A percentile compares a stretch with the other conserved stretches of the same genome.
phyloP scores from a whole-genome alignment of 1,284 basidiomycete genomes.

The Rhodotorula mucilaginosa region DNA sequence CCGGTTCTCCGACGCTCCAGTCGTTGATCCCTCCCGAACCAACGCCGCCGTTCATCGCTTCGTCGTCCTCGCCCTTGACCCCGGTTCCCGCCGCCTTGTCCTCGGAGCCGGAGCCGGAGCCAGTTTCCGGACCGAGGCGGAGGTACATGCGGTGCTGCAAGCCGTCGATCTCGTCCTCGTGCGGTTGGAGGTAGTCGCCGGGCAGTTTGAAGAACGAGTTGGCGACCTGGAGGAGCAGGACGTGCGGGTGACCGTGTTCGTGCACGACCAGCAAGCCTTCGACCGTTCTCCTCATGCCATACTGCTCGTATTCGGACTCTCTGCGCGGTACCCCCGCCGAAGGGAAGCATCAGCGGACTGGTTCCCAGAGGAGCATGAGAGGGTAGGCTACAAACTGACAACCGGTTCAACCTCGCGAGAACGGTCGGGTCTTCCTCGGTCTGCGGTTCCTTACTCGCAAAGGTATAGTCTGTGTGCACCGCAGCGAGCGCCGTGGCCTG shows the following conservation, averaged over 20 bases:
- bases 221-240: constrained; percentile 95
- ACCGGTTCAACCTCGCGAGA: constrained; percentile 53
- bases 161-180: constrained; percentile 87
- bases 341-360: too few relatives aligned
- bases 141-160: constrained; percentile 83
- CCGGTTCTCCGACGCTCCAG: constrained; percentile 92
- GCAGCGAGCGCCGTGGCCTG: not conserved
- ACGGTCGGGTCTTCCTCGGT: constrained; percentile 96
- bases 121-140: constrained; percentile 66
- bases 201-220: constrained; percentile 99
- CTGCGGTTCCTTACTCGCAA: constrained; percentile 78
- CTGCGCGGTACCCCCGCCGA: constrained; percentile 5
- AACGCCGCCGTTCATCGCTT: constrained; percentile 4
- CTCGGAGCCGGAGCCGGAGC: not conserved
- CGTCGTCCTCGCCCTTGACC: not conserved
- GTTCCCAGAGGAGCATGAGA: not conserved
- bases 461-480: constrained; percentile 30
- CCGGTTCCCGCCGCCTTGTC: not conserved
- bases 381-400: constrained; percentile 20
- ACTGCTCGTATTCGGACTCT: constrained; percentile 95
- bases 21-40: constrained; percentile 51
- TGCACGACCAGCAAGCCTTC: constrained; percentile 97
- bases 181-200: constrained; percentile 95
- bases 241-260: constrained; percentile 72
- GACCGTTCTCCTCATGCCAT: constrained; percentile 57